Evolutionary conservation across 352 stramenopile species (phyloP).

Genomic region (Phytopythium boreale): DNA sequence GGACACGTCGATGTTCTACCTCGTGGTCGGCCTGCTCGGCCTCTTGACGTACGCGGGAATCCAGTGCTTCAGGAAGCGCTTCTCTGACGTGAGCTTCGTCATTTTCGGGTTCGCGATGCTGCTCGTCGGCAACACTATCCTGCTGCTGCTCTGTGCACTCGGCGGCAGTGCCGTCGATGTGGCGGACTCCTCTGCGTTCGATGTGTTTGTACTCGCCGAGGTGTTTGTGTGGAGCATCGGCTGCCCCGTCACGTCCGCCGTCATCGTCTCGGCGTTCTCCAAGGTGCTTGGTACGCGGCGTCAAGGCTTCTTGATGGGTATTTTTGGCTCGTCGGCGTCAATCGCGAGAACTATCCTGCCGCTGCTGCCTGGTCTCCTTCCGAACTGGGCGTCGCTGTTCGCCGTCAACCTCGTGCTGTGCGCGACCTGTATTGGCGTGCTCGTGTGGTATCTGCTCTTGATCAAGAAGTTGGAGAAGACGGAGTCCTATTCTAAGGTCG

Average conservation of each 20-base stretch:
- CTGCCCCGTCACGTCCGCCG: slow-evolving; percentile 47
- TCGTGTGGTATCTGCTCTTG: slow-evolving; percentile 17
- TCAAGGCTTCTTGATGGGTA: slow-evolving; percentile 52
- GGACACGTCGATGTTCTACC: slow-evolving; percentile 46
- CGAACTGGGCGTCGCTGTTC: slow-evolving; percentile 43
- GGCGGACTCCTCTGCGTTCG: slow-evolving; percentile 15
- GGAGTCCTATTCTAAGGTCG: neutral
- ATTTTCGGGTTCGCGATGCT: slow-evolving; percentile 49
- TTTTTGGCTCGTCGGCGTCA: slow-evolving; percentile 59
- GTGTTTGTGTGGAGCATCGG: slow-evolving; percentile 66
- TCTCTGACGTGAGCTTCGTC: slow-evolving; percentile 42
- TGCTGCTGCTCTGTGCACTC: slow-evolving; percentile 26
- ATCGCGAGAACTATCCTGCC: slow-evolving; percentile 55
- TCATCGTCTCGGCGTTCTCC: slow-evolving; percentile 55
- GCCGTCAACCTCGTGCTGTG: slow-evolving; percentile 43
- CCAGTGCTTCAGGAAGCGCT: slow-evolving; percentile 24
- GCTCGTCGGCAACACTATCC: slow-evolving; percentile 40
- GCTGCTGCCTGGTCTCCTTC: slow-evolving; percentile 47
- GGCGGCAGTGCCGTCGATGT: neutral
- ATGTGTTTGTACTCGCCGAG: slow-evolving; percentile 37
- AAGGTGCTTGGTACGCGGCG: slow-evolving; percentile 48
- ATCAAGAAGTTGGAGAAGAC: neutral
- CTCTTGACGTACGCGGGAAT: slow-evolving; percentile 40
- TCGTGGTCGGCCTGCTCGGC: slow-evolving; percentile 49
- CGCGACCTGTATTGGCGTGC: slow-evolving; percentile 31